phyloP scores from a whole-genome alignment of 495 filamentous ascomycete genomes.

The Ascodesmis nigricans region DNA sequence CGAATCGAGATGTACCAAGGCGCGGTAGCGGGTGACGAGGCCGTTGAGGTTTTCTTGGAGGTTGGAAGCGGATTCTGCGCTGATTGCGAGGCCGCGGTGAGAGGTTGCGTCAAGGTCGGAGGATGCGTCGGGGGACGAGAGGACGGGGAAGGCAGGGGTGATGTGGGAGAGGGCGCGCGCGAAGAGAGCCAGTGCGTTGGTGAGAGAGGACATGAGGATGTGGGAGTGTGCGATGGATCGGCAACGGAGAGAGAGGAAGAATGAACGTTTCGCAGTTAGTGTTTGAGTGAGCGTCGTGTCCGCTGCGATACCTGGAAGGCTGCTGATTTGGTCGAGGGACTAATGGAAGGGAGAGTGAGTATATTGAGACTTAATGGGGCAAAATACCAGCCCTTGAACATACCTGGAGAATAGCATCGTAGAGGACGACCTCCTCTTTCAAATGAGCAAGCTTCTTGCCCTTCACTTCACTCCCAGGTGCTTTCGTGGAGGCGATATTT shows the following conservation, averaged over 20 bases:
- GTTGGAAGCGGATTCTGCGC: constrained; percentile 29
- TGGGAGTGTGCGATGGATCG: constrained; percentile 73
- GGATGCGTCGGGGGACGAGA: constrained; percentile 21
- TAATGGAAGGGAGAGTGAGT: constrained; percentile 24
- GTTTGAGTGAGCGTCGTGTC: constrained; percentile 55
- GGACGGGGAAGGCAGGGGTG: constrained; percentile 23
- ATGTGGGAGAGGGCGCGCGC: constrained; percentile 31
- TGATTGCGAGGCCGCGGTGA: constrained; percentile 32
- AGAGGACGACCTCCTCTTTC: constrained; percentile 75
- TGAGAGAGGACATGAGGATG: constrained; percentile 43
- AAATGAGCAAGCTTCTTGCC: constrained; percentile 53
- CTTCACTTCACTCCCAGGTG: constrained; percentile 31
- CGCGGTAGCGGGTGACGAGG: constrained; percentile 53
- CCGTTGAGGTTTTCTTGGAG: constrained; percentile 39
- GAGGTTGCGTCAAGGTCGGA: too few relatives aligned
- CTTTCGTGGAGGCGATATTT: constrained; percentile 28
- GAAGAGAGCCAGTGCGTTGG: constrained; percentile 67
- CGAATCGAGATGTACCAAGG: constrained; percentile 57
- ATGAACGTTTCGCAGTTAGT: constrained; percentile 51
- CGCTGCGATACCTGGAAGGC: constrained; percentile 75
- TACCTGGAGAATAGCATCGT: constrained; percentile 61
- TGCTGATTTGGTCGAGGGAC: constrained; percentile 73
- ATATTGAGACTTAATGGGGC: neutral
- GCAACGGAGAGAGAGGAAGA: constrained; percentile 78
- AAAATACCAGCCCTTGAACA: neutral